Percentiles rank a stretch among this genome's conserved stretches.
phyloP scores from a whole-genome alignment of 495 filamentous ascomycete genomes.

The Hyaloscypha variabilis region DNA sequence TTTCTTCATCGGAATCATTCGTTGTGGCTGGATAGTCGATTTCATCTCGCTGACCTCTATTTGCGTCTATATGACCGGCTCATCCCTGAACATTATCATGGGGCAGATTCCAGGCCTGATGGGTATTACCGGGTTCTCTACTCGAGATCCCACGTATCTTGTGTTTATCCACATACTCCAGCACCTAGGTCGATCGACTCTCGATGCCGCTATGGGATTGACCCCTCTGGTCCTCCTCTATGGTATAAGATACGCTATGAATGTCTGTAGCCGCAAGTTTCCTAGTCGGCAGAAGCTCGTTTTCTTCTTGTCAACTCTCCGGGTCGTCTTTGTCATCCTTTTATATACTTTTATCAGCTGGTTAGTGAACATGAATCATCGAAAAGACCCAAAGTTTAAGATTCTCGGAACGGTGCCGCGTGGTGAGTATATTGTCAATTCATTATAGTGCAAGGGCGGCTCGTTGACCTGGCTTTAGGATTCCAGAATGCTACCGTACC shows the following conservation, averaged over 20 bases:
- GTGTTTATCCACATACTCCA: slow-evolving; percentile 89
- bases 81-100: slow-evolving; percentile 84
- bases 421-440: slow-evolving; percentile 43
- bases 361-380: slow-evolving; percentile 66
- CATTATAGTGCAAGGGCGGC: background rate
- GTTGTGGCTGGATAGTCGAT: slow-evolving; percentile 91
- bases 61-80: slow-evolving; percentile 97
- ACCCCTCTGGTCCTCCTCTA: slow-evolving; percentile 85
- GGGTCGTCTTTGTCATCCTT: slow-evolving; percentile 88
- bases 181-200: slow-evolving; percentile 69
- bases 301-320: slow-evolving; percentile 89
- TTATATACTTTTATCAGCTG: slow-evolving; percentile 94
- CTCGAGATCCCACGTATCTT: slow-evolving; percentile 78
- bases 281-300: slow-evolving; percentile 70
- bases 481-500: slow-evolving; percentile 83
- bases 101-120: slow-evolving; percentile 86
- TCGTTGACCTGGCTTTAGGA: slow-evolving; percentile 17
- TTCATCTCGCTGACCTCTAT: slow-evolving; percentile 92
- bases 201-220: slow-evolving; percentile 89
- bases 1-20: slow-evolving; percentile 73
- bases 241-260: slow-evolving; percentile 70
- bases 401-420: slow-evolving; percentile 58
- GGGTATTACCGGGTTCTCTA: slow-evolving; percentile 68
- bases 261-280: slow-evolving; percentile 67
- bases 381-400: slow-evolving; percentile 59